Evolutionary conservation across 495 filamentous ascomycete species (phyloP), one percentile per base, ranked within the genome.

Genomic region (Neurospora hispaniola): DNA sequence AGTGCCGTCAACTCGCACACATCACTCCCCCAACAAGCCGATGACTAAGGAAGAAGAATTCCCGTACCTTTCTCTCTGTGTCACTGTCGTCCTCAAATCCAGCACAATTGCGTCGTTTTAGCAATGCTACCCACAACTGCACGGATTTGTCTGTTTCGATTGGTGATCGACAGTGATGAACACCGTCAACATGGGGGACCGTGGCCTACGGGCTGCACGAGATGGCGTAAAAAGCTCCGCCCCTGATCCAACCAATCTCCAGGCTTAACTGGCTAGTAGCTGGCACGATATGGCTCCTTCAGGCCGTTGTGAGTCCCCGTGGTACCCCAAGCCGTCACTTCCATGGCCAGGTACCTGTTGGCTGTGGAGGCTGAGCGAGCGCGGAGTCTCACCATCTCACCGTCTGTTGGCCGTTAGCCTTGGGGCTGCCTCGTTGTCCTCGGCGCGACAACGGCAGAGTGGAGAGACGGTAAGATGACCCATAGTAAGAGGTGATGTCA

Each of bases 141-240:
- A 76, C 35, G 31, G 44, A 69, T 72, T 72, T 75, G 73, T 74
- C 75, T 72, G 74, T 46, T 77, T 77, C 73, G 71, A 70, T 75
- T 71, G 74, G 66, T 71, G 82, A 82, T 83, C 81, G 79, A 72
- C 82, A 75, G 74, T 76, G 76, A 78, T 73, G 74, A 75, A 70
- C 73, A 69, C 80, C 71, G 75, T 79, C 76, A 78, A 76, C 76
- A 76, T 40, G 72, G 76, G 70, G 69, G 78, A 74, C 78, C 76
- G 69, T 79, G 78, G 69, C 76, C 68, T 69, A 76, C 75, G 74
- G 72, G 75, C 73, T 80, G 77, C 76, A 78, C 77, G 75, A 74
- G 77, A 80, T 80, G 79, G 71, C 77, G 79, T 79, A 79, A 73
- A 73, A 73, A 73, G 73, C 74, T 71, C 75, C 43, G 14, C 71